A percentile compares a stretch with the other conserved stretches of the same genome.
These are phyloP conservation scores for Alternaria ventricosa DNA, from an alignment of 2,329 filamentous ascomycete genomes.

Conservation along the genomic window DNA sequence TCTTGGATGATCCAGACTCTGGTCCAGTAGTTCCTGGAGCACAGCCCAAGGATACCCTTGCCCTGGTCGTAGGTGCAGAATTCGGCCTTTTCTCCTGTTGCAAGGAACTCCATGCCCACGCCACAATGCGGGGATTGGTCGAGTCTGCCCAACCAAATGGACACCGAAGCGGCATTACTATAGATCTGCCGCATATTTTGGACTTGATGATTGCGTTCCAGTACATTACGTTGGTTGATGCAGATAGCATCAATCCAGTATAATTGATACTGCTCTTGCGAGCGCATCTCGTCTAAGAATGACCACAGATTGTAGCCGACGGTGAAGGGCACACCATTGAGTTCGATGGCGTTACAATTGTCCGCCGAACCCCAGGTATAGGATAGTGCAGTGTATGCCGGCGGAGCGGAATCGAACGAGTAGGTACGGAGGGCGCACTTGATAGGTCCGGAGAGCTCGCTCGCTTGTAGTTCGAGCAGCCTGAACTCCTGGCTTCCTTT, in stretches of 20 bases:
- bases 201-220: not conserved
- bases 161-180: not conserved
- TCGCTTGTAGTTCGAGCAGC: too few relatives aligned
- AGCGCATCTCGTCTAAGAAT: not conserved
- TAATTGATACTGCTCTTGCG: not conserved
- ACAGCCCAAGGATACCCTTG: not conserved
- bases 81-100: not conserved
- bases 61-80: not conserved
- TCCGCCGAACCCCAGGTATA: not conserved
- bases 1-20: conserved; percentile 1
- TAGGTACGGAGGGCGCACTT: too few relatives aligned
- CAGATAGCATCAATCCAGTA: not conserved
- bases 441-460: too few relatives aligned
- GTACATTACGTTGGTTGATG: not conserved
- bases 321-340: not conserved
- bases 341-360: not conserved
- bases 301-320: not conserved
- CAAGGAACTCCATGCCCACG: not conserved
- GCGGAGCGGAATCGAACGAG: not conserved
- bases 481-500: too few relatives aligned
- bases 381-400: not conserved
- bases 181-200: not conserved
- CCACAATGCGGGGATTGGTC: not conserved
- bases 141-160: not conserved
- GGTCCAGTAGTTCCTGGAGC: not conserved